Base-by-base conservation (phyloP, 768 basidiomycete genomes). In the Xerocomus spinulosus region DNA sequence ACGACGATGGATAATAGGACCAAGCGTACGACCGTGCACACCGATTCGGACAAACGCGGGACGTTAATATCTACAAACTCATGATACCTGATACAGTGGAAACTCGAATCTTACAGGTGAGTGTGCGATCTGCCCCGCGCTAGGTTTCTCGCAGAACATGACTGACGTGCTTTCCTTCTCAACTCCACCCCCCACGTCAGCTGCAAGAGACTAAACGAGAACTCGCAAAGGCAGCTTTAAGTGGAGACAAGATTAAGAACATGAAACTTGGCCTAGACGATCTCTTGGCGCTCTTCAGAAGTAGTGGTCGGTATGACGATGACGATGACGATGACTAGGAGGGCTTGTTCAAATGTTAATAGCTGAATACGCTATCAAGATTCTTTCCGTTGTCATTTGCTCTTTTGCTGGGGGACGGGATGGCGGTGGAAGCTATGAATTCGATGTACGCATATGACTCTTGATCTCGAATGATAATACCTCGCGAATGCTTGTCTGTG, bases 1-100 rank as follows among this genome's bases (percentile, higher is more conserved):
- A 20, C n/a, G 21, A 24, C 21, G 15, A 38, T 18, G 15, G 23
- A 39, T 17, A 38, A 57, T 60, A 87, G 79, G 92, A 95, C 53
- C 94, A 97, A 70, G 93, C 93, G 0, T 95, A 93, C 59, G 93
- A 93, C 62, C 83, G 92, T 42, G 83, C 87, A 6, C 92, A 94
- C 73, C 84, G 90, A 45, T 82, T 89, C 48, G 93, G 95, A 8
- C 94, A 98, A 69, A 86, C 74, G 40, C 80, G 84, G 23, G 79
- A 86, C 51, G 94, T 96, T 33, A 81, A 86, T 59, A 94, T 92
- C 53, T 89, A 82, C 73, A 92, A 92, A 68, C 78, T 98, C 25
- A 91, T 85, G 56, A 85, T 97, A 46, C 82, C 85, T 34, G 74
- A 81, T 23, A 92, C 91, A 2, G 88, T 96, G 8, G 93, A 95